Base-by-base conservation (phyloP, 345 rosid genomes). In the Populus nigra region DNA sequence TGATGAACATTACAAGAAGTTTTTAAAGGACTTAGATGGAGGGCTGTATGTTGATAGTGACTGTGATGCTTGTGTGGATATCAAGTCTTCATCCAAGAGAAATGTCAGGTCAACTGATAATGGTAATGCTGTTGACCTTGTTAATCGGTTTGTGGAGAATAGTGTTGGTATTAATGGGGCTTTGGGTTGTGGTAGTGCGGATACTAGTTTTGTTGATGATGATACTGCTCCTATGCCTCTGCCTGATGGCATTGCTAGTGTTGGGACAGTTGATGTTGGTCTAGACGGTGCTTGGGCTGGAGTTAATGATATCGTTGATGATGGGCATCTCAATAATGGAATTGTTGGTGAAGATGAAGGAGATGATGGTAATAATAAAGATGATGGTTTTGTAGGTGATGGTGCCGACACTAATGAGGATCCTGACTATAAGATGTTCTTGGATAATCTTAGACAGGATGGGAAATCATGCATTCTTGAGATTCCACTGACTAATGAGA, bases 361-460 rank as follows among this genome's bases (percentile, higher is more conserved):
- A 41, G 22, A 33, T 65, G 68, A 33, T 66, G 75, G 45, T 16
- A 29, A 11, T 31, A 57, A 29, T 0, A 33, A 22, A 5, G 9
- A 59, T 27, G 57, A 31, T 36, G 75, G 38, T 23, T 47, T 38
- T 70, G 72, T 22, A 53, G 72, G 49, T 41, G 41, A 57, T n/a
- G 77, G 49, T 38, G 20, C 15, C 57, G 45, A 10, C 43, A 71
- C 38, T 47, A 61, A 49, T 39, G 29, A 45, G 3, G 91, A 92
- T 79, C 77, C 80, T 23, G 73, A 77, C 15, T 90, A 85, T 83
- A 68, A 66, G 71, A 55, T 22, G 72, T 86, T 89, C 80, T 77
- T 83, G 68, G 78, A 84, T 59, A 72, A 76, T 5, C 6, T 66
- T 31, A 73, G 62, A 55, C 29, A 50, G 53, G 69, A 67, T 66